These are phyloP conservation scores for Pseudonectria buxi DNA, from an alignment of 2,329 filamentous ascomycete species.

Conservation along the genomic window DNA sequence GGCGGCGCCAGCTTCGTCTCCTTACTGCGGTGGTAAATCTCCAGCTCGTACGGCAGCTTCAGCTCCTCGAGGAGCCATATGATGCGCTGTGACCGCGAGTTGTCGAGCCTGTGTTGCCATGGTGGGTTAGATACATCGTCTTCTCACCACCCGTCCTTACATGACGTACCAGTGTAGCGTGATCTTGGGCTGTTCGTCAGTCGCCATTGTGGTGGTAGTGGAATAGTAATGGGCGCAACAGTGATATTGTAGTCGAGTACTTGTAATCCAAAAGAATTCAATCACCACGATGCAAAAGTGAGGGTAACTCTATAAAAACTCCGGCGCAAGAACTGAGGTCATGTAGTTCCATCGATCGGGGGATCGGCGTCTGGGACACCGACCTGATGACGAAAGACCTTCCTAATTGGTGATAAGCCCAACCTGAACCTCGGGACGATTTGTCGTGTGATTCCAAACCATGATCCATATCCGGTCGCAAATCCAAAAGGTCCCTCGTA, in stretches of 20 bases:
- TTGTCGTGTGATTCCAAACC: too few species aligned
- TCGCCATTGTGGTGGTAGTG: constrained; percentile 13
- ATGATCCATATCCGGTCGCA: too few species aligned
- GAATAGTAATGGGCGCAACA: background rate
- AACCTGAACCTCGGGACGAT: too few species aligned
- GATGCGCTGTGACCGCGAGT: constrained; percentile 75
- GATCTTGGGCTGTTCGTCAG: constrained; percentile 42
- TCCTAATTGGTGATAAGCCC: too few species aligned
- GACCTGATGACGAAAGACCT: background rate
- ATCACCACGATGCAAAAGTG: constrained; percentile 1
- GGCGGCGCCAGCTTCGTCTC: constrained; percentile 63
- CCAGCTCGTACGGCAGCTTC: constrained; percentile 69
- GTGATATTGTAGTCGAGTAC: background rate
- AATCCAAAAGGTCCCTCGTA: too few species aligned
- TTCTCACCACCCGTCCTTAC: too few species aligned
- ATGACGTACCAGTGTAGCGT: constrained; percentile 55
- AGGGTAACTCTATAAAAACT: constrained; percentile 4
- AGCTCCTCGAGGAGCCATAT: constrained; percentile 84
- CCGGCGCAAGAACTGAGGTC: constrained; percentile 9
- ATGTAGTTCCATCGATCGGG: constrained; percentile 4
- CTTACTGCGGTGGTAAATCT: constrained; percentile 65
- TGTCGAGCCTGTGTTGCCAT: constrained; percentile 59
- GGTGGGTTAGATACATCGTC: too few species aligned
- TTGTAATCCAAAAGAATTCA: background rate
- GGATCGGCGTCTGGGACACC: constrained; percentile 10